Percentiles rank a stretch among this genome's conserved stretches.
These are phyloP conservation scores for Pythium aquatile DNA, from an alignment of 352 stramenopile species.

Conservation along the genomic window DNA sequence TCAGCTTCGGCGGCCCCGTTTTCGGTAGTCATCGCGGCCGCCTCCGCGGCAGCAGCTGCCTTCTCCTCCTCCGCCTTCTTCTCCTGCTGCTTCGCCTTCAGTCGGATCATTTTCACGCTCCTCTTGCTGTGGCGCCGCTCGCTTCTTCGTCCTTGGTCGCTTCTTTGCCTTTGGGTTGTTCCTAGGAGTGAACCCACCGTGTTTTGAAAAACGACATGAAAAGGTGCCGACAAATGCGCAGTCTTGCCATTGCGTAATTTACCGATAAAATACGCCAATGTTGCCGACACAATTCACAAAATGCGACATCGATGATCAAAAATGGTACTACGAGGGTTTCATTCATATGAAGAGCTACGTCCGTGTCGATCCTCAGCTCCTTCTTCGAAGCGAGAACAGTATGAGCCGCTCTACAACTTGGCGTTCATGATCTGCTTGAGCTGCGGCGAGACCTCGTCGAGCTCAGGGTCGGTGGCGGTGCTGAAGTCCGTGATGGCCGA, in stretches of 20 bases:
- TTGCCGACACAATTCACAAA: not conserved
- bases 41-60: slow-evolving; percentile 26
- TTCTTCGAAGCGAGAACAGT: not conserved
- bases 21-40: slow-evolving; percentile 2
- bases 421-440: slow-evolving; percentile 70
- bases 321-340: not conserved
- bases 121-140: not conserved
- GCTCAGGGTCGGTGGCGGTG: slow-evolving; percentile 69
- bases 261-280: not conserved
- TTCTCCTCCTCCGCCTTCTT: slow-evolving; percentile 82
- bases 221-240: not conserved
- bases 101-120: slow-evolving; percentile 54
- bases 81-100: slow-evolving; percentile 85
- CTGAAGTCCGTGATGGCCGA: slow-evolving; percentile 75
- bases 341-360: not conserved
- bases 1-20: slow-evolving; percentile 28
- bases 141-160: not conserved
- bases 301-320: not conserved
- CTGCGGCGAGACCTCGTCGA: slow-evolving; percentile 75
- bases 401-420: slow-evolving; percentile 42
- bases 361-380: not conserved
- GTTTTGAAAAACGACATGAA: not conserved
- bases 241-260: not conserved
- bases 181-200: slow-evolving; percentile 3
- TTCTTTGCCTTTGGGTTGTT: slow-evolving; percentile 9